Evolutionary conservation across 768 basidiomycete genomes (phyloP).

Genomic region (Trametes meyenii): DNA sequence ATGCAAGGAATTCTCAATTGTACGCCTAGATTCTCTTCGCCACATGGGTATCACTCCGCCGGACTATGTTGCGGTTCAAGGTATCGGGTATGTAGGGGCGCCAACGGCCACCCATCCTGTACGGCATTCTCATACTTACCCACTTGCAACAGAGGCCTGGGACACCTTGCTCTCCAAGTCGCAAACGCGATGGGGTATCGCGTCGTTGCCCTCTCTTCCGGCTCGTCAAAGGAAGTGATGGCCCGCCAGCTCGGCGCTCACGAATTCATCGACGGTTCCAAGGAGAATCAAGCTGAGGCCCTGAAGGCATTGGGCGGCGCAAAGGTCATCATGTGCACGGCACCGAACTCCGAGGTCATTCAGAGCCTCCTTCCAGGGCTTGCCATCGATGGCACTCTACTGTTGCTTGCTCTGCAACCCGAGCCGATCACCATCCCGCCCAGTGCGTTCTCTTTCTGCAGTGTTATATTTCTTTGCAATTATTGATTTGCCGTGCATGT

Average conservation of each 20-base stretch:
- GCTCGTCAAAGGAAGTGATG: conserved; percentile 35
- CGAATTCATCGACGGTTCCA: conserved; percentile 38
- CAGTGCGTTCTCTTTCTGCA: conserved; percentile 16
- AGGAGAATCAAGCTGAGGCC: conserved; percentile 33
- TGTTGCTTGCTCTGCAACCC: conserved; percentile 24
- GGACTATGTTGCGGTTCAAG: conserved; percentile 43
- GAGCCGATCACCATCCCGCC: conserved; percentile 25
- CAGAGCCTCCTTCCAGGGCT: conserved; percentile 27
- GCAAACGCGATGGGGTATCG: conserved; percentile 41
- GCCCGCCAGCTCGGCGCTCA: conserved; percentile 42
- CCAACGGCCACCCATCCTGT: too few relatives aligned
- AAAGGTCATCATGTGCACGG: conserved; percentile 40
- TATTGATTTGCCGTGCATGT: background rate
- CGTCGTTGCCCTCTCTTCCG: conserved; percentile 39
- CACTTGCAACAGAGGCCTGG: conserved; percentile 28
- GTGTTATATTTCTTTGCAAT: background rate
- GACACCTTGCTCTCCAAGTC: conserved; percentile 41
- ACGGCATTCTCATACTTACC: background rate
- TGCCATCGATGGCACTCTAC: conserved; percentile 26
- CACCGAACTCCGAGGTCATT: conserved; percentile 28
- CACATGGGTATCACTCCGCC: conserved; percentile 35
- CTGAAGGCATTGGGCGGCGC: conserved; percentile 43
- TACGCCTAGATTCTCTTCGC: conserved; percentile 30
- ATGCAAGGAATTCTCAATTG: background rate
- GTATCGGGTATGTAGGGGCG: conserved; percentile 32